Evolutionary conservation across 257 asterid genomes (phyloP), one percentile per base, ranked within the genome.

Genomic region (Fraxinus quadrangulata): DNA sequence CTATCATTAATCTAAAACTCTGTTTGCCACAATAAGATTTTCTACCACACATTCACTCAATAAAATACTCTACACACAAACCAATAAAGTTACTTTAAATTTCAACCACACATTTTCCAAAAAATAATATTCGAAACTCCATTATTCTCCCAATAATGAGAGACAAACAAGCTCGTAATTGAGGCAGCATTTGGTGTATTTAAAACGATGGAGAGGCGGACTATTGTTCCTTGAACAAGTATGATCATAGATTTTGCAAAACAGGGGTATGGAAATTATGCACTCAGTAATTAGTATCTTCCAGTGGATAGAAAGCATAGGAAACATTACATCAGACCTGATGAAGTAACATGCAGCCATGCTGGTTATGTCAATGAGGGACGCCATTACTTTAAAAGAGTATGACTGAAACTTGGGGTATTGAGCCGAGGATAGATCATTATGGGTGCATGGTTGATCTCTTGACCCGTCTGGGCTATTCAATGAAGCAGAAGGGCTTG

Each of bases 381-480:
- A 4, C 85, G 94, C 63, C 79, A 9, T 49, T 84, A 87, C 82
- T 94, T 94, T 65, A 34, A 34, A 67, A 42, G 75, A 76, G 59
- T 30, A 94, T 92, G 97, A 84, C 66, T 8, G 86, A 86, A 30
- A 81, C 78, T 17, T 88, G 86, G 84, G 91, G 92, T 16, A 81
- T 92, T 4, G 82, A 90, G 47, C 97, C 94, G 0, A 81, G 69
- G 59, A 87, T 94, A 51, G 94, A 87, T 78, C 97, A 92, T 68
- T 94, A 78, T 40, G 96, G 97, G 17, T 90, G 96, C 91, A 90
- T 92, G 94, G 94, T 92, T 77, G 98, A 92, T 85, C 75, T 92
- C 85, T 69, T 90, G 51, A 88, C 97, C 67, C 97, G 96, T 5
- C 96, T 17, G 97, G 98, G n/a, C 81, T 87, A 51, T 49, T 92